phyloP scores from a whole-genome alignment of 805 yeast species.

The Metschnikowia similis region DNA sequence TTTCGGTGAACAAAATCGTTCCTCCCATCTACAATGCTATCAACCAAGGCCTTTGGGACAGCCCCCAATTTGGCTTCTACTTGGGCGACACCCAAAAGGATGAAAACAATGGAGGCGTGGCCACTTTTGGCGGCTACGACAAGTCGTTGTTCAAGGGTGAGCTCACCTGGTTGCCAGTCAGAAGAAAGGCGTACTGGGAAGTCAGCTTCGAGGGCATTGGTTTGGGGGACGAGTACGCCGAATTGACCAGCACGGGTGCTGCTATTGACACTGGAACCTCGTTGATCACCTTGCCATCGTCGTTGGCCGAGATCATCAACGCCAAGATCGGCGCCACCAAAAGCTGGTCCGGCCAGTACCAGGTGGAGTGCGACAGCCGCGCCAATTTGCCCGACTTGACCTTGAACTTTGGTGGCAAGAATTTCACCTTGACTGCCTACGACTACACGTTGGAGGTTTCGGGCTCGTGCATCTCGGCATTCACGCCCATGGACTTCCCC shows the following conservation, averaged over 20 bases:
- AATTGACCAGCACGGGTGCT: constrained; percentile 81
- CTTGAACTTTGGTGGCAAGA: constrained; percentile 82
- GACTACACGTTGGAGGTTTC: constrained; percentile 93
- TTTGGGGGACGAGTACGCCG: constrained; percentile 88
- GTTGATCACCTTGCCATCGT: constrained; percentile 89
- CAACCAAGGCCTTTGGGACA: constrained; percentile 73
- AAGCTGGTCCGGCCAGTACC: constrained; percentile 96
- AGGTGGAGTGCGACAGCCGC: constrained; percentile 84
- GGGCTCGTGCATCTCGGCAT: constrained; percentile 93
- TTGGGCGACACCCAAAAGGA: constrained; percentile 72
- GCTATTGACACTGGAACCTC: constrained; percentile 99
- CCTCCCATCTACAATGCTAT: constrained; percentile 95
- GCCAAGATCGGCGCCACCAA: constrained; percentile 96
- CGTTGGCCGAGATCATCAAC: constrained; percentile 91
- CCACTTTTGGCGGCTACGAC: constrained; percentile 94
- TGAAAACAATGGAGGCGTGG: constrained; percentile 78
- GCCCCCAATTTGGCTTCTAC: constrained; percentile 83
- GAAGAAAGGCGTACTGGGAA: constrained; percentile 99
- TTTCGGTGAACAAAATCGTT: constrained; percentile 81
- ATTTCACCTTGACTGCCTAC: constrained; percentile 83
- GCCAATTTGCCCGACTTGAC: constrained; percentile 87
- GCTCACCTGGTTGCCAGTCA: constrained; percentile 92
- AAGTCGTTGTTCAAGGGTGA: constrained; percentile 72
- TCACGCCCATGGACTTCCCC: constrained; percentile 97
- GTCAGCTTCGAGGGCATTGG: constrained; percentile 88